These are phyloP conservation scores for Venturia oleaginea DNA, from an alignment of 2,329 filamentous ascomycete genomes.

Conservation along the genomic window DNA sequence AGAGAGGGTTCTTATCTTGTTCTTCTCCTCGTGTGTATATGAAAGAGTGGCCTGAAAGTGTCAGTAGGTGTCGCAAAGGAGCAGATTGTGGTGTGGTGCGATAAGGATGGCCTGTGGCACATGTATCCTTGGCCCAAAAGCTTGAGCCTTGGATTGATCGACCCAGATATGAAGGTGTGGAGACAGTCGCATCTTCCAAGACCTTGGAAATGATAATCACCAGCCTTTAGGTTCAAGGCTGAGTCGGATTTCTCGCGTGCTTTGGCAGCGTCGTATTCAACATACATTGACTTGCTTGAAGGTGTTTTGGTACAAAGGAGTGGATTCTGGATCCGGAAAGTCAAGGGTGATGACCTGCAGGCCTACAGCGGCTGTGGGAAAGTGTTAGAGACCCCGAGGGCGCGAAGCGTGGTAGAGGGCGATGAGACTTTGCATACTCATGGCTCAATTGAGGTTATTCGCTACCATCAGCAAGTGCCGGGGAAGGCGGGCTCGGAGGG, in stretches of 20 bases:
- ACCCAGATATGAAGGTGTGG: background rate
- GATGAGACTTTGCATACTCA: background rate
- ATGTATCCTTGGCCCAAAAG: background rate
- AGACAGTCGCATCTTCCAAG: background rate
- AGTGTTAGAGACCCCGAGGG: constrained; percentile 16
- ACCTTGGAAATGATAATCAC: background rate
- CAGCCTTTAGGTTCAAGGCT: background rate
- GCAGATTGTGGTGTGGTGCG: background rate
- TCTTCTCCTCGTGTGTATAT: constrained; percentile 30
- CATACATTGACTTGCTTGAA: constrained; percentile 17
- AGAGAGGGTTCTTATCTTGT: constrained; percentile 68
- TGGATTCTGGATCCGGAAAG: constrained; percentile 21
- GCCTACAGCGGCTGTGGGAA: constrained; percentile 20
- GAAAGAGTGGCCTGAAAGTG: constrained; percentile 19
- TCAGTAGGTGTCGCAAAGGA: background rate
- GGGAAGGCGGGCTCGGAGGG: background rate
- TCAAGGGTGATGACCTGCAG: constrained; percentile 23
- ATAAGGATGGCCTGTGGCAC: background rate
- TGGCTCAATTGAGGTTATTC: background rate
- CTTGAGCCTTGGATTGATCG: background rate
- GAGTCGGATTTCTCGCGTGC: background rate
- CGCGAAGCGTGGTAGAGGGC: constrained; percentile 8
- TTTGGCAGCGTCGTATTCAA: background rate
- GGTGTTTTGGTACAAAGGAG: constrained; percentile 11
- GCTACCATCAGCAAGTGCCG: background rate